Evolutionary conservation across 2,329 filamentous ascomycete species (phyloP).

Genomic region (Aspergillus felis): DNA sequence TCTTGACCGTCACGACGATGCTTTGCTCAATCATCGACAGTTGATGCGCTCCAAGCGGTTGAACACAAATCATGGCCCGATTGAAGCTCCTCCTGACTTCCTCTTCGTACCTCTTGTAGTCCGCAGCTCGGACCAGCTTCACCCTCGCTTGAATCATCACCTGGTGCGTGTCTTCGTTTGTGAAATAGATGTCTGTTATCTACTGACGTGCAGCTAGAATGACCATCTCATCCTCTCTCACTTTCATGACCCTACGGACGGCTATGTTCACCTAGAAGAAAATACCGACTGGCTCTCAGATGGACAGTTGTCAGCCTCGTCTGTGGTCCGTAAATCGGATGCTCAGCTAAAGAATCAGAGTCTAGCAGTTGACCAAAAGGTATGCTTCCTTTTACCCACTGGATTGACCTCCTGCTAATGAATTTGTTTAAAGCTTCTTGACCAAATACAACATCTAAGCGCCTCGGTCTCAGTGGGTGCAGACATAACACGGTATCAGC

Average conservation of each 20-base stretch:
- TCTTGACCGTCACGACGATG: neutral
- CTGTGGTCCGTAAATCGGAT: constrained; percentile 31
- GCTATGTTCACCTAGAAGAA: constrained; percentile 71
- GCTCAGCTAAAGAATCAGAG: constrained; percentile 14
- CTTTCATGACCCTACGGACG: constrained; percentile 69
- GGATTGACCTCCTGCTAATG: constrained; percentile 1
- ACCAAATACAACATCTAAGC: constrained; percentile 56
- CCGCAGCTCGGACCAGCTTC: constrained; percentile 29
- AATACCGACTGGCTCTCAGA: constrained; percentile 38
- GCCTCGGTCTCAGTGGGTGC: constrained; percentile 62
- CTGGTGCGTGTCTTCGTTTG: constrained; percentile 29
- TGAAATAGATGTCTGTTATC: neutral
- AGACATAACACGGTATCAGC: constrained; percentile 77
- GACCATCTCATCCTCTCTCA: constrained; percentile 88
- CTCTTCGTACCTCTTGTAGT: constrained; percentile 71
- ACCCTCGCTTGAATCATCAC: constrained; percentile 37
- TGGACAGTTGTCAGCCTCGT: constrained; percentile 33
- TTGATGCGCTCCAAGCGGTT: constrained; percentile 76
- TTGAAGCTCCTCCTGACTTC: constrained; percentile 72
- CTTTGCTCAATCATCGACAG: constrained; percentile 43
- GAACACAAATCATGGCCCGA: constrained; percentile 69
- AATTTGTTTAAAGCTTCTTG: constrained; percentile 41
- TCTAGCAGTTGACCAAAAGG: constrained; percentile 21
- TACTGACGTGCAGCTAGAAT: constrained; percentile 45
- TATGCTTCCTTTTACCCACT: constrained; percentile 6